Conservation (phyloP, 306 rosid genomes). For the Carpinus fangiana region DNA sequence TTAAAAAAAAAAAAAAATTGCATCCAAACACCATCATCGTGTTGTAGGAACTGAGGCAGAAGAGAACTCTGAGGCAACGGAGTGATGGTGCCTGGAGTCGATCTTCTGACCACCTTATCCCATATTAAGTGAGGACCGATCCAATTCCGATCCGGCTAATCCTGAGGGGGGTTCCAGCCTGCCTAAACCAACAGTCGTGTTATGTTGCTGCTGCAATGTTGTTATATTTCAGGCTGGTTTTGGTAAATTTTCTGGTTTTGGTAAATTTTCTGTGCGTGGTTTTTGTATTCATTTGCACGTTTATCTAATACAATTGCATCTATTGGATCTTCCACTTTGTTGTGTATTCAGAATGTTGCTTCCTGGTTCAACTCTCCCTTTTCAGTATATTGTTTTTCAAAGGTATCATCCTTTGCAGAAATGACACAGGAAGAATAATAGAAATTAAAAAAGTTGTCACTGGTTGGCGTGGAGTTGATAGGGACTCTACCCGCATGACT, state of each 20-base stretch:
- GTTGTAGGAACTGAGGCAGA: slow-evolving; percentile 47
- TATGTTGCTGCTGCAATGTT: slow-evolving; percentile 12
- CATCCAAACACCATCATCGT: too few relatives aligned
- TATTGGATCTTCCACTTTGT: slow-evolving; percentile 27
- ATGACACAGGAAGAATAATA: too few relatives aligned
- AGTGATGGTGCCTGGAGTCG: slow-evolving; percentile 28
- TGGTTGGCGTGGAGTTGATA: background rate
- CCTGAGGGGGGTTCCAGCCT: slow-evolving; percentile 23
- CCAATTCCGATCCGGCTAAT: slow-evolving; percentile 20
- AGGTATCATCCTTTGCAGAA: background rate
- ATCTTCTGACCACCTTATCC: slow-evolving; percentile 27
- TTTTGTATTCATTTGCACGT: slow-evolving; percentile 37
- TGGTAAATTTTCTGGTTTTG: slow-evolving; percentile 30
- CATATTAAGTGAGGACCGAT: slow-evolving; percentile 19
- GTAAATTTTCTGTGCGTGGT: slow-evolving; percentile 20
- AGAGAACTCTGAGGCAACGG: slow-evolving; percentile 36
- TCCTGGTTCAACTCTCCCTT: background rate
- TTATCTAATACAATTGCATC: slow-evolving; percentile 35
- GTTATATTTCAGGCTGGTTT: background rate
- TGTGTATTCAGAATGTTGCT: slow-evolving; percentile 1
- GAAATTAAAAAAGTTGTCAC: background rate
- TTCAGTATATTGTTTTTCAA: background rate
- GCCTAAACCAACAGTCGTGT: slow-evolving; percentile 21
- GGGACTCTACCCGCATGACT: too few relatives aligned
- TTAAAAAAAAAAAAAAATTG: too few relatives aligned